Evolutionary conservation across 73 alveolate genomes (phyloP).

Genomic region (Paramecium tetraurelia): DNA sequence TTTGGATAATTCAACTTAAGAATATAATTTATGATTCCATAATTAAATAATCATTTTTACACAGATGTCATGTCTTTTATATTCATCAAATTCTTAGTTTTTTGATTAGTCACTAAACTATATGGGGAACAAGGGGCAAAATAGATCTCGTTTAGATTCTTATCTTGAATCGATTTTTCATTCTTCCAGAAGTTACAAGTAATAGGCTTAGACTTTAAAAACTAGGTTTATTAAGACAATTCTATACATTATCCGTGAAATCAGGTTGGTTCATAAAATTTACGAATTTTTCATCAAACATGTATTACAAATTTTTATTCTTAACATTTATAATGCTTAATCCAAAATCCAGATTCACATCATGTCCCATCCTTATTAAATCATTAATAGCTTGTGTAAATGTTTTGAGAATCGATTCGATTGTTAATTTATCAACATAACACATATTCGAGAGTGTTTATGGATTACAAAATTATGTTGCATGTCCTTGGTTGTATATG

Average conservation of each 20-base stretch:
- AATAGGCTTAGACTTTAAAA: not conserved
- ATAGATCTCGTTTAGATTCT: not conserved
- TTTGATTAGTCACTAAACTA: not conserved
- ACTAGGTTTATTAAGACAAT: not conserved
- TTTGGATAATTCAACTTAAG: conserved; percentile 6
- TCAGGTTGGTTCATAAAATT: not conserved
- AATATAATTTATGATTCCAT: not conserved
- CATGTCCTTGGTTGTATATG: not conserved
- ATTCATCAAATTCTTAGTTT: conserved; percentile 1
- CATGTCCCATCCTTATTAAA: not conserved
- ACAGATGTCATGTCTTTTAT: not conserved
- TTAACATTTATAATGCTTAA: not conserved
- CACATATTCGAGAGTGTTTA: not conserved
- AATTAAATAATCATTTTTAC: not conserved
- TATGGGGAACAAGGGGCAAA: conserved; percentile 46
- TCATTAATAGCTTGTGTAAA: conserved; percentile 7
- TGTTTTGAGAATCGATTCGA: not conserved
- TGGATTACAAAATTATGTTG: not conserved
- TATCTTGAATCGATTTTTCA: not conserved
- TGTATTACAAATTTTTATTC: not conserved
- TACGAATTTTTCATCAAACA: not conserved
- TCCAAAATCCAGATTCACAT: not conserved
- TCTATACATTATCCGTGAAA: not conserved
- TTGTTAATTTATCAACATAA: not conserved
- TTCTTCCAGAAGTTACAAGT: not conserved